Evolutionary conservation across 2,329 filamentous ascomycete genomes (phyloP), one percentile per base, ranked within the genome.

Genomic region (Pseudogymnoascus sp.): DNA sequence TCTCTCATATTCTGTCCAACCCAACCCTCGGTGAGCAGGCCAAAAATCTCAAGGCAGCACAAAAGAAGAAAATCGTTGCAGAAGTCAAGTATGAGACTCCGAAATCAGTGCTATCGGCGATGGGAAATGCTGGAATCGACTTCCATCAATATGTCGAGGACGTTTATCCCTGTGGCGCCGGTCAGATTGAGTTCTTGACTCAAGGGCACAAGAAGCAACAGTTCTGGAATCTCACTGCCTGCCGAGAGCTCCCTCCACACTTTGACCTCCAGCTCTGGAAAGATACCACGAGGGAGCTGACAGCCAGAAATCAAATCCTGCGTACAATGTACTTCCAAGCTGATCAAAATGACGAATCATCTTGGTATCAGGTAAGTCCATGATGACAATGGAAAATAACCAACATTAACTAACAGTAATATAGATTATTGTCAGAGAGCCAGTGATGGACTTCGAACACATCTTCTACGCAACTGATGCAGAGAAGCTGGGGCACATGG

Each of bases 401-500:
- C 46, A 19, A 2, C 4, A 3, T 22, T 8, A 6, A 33, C 28
- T 56, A 56, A 56, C 28, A n/a, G 43, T 33, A 8, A 3, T 33
- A n/a, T 56, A 56, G 50, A 65, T 70, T n/a, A 60, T 71, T 24
- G 61, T 69, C 61, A 63, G 65, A 31, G 60, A 68, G 38, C 35
- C 68, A 1, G 28, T 53, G 19, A 64, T 66, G 16, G 61, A 65
- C 46, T 61, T 68, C n/a, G 28, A 56, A 5, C 16, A 60, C 53
- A 28, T 50, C 62, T 37, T 10, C 68, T 64, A 38, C 60, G 40
- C 63, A 26, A 66, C 64, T 28, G 70, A 72, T 7, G 65, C 67
- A 11, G 66, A 72, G 19, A 66, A 66, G 61, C 62, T 67, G 16
- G 38, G 24, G 10, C 62, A 72, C 12, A 66, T 72, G 14, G 63